Base-by-base conservation (phyloP, 768 basidiomycete genomes). In the Russula olivacea region DNA sequence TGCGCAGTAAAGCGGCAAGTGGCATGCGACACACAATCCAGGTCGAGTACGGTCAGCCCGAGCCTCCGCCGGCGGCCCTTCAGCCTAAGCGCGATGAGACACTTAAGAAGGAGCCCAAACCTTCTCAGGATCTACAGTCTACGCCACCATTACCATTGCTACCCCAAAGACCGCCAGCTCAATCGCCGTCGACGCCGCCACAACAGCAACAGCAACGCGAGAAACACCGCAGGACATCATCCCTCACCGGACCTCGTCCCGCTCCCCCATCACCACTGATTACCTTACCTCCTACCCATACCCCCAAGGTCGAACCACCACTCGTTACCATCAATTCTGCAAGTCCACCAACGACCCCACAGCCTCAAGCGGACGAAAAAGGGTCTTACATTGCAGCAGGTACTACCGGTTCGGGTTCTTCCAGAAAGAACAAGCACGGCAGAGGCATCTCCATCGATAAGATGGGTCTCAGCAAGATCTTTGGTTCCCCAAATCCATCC, bases 11-110 rank as follows among this genome's bases (percentile, higher is more conserved):
- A 63, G 49, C 63, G 12, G 76, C 59, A 17, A 47, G 75, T 2
- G 79, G 79, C 58, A 87, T 89, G 74, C 79, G 93, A 54, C 94
- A 98, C 74, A 98, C 97, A 11, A 91, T 98, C 52, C 97, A 98
- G 73, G 89, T 98, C 63, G 97, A 99, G 74, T 98, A 98, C 69
- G 89, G 88, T 61, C 86, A 87, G 59, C 81, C 81, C 6, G 72
- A 72, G n/a, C 21, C 65, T 15, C 69, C 50, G 11, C 56, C 51
- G 2, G 49, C 64, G 8, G 56, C 69, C 3, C 25, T 43, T 21
- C 62, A 38, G 15, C 28, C 65, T 14, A 60, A 36, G 43, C 65
- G 45, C 25, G 58, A 61, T n/a, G 51, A 52, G 19, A 67, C 64
- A 21, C 58, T 57, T 40, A 66, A 54, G 65, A 67, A 61, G 21